These are phyloP conservation scores for Austropuccinia psidii DNA, from an alignment of 1,284 basidiomycete genomes.

Conservation along the genomic window DNA sequence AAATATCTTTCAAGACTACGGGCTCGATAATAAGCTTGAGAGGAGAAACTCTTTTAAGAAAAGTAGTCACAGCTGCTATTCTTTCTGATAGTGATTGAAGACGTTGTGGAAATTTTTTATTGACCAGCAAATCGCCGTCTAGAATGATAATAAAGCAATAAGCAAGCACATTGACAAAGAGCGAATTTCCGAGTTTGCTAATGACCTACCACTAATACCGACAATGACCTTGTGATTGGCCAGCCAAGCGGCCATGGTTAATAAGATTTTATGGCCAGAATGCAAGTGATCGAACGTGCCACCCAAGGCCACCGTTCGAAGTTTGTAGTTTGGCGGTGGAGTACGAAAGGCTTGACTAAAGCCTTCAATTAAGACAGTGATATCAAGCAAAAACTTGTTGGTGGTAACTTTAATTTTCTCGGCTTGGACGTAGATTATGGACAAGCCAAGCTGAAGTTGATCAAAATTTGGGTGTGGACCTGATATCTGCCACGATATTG, in stretches of 20 bases:
- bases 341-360: neutral
- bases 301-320: slow-evolving; percentile 51
- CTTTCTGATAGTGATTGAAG: slow-evolving; percentile 50
- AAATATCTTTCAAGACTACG: slow-evolving; percentile 56
- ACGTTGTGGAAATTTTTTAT: neutral
- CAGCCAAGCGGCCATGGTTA: slow-evolving; percentile 82
- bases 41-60: slow-evolving; percentile 40
- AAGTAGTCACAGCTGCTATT: slow-evolving; percentile 63
- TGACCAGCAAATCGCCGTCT: neutral
- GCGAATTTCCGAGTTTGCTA: neutral
- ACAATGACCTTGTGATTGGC: slow-evolving; percentile 71
- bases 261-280: slow-evolving; percentile 91
- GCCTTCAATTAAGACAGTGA: neutral
- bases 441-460: too few species aligned
- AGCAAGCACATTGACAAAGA: neutral
- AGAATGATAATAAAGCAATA: neutral
- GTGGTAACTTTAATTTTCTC: neutral
- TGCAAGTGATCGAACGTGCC: slow-evolving; percentile 97
- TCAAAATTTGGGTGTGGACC: too few species aligned
- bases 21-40: slow-evolving; percentile 1
- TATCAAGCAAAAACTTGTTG: neutral
- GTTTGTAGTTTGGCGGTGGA: neutral
- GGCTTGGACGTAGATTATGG: neutral
- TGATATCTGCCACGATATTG: too few species aligned
- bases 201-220: slow-evolving; percentile 66